Percentiles rank a stretch among this genome's conserved stretches.
Conservation (phyloP, 257 asterid species). For the Thymus quinquecostatus region DNA sequence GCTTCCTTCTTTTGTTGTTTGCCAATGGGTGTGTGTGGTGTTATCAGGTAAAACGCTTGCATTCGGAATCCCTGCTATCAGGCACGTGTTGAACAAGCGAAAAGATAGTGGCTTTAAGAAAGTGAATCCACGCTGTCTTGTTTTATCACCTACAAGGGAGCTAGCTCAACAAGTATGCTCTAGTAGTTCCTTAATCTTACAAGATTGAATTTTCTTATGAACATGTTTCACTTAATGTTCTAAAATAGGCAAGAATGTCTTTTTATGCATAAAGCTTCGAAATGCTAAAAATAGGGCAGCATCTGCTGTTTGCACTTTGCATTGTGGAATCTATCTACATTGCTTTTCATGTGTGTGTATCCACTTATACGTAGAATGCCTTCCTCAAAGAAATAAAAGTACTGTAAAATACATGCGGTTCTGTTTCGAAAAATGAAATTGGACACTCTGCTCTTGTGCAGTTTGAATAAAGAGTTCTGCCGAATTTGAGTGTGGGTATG, state of each 20-base stretch:
- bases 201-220: neutral
- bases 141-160: conserved; percentile 95
- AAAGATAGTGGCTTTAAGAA: conserved; percentile 50
- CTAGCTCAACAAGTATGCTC: conserved; percentile 90
- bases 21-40: conserved; percentile 21
- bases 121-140: conserved; percentile 75
- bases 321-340: neutral
- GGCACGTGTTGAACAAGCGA: conserved; percentile 68
- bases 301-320: neutral
- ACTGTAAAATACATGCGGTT: too few species aligned
- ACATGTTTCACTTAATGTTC: neutral
- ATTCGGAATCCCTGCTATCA: conserved; percentile 90
- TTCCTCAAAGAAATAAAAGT: too few species aligned
- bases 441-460: neutral
- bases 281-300: neutral
- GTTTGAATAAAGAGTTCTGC: neutral
- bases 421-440: neutral
- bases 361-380: neutral
- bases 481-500: neutral
- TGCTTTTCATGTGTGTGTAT: neutral
- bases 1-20: neutral
- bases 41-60: conserved; percentile 90
- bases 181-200: conserved; percentile 1
- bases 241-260: neutral
- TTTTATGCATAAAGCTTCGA: neutral